These are phyloP conservation scores for Sistotremastrum niveocremeum DNA, from an alignment of 768 basidiomycete genomes.

Conservation along the genomic window DNA sequence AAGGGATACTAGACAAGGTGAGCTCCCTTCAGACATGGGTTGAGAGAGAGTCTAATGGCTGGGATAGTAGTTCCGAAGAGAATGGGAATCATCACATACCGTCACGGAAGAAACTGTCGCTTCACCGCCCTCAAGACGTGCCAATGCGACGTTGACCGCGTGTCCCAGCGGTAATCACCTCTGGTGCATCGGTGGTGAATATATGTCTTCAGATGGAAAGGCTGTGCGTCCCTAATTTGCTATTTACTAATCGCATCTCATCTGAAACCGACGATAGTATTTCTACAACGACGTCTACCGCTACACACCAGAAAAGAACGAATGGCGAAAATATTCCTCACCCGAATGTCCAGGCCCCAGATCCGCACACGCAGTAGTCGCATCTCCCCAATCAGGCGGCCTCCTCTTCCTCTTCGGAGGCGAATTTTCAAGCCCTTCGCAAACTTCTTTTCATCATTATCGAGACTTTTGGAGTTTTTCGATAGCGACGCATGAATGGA, in stretches of 20 bases:
- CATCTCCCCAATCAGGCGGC: slow-evolving; percentile 65
- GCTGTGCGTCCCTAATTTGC: slow-evolving; percentile 33
- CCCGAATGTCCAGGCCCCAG: slow-evolving; percentile 79
- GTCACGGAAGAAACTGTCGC: slow-evolving; percentile 79
- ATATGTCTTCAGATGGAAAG: slow-evolving; percentile 75
- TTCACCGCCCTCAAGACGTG: slow-evolving; percentile 70
- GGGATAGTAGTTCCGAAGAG: slow-evolving; percentile 54
- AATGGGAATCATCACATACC: slow-evolving; percentile 72
- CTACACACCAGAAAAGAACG: slow-evolving; percentile 81
- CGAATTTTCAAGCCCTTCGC: slow-evolving; percentile 74
- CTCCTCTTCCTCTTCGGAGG: slow-evolving; percentile 81
- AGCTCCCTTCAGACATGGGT: slow-evolving; percentile 1
- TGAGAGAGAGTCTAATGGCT: neutral
- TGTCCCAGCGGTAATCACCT: slow-evolving; percentile 73
- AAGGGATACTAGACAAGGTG: slow-evolving; percentile 73
- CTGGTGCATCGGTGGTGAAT: slow-evolving; percentile 80
- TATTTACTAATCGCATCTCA: neutral
- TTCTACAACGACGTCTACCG: slow-evolving; percentile 84
- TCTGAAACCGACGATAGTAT: slow-evolving; percentile 25
- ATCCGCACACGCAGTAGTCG: slow-evolving; percentile 73
- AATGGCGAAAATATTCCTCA: slow-evolving; percentile 81
- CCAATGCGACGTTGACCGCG: slow-evolving; percentile 69
- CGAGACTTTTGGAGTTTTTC: slow-evolving; percentile 86
- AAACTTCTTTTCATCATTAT: slow-evolving; percentile 80
- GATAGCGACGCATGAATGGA: slow-evolving; percentile 67